Evolutionary conservation across 306 rosid genomes (phyloP), one percentile per base, ranked within the genome.

Genomic region (Begonia masoniana): DNA sequence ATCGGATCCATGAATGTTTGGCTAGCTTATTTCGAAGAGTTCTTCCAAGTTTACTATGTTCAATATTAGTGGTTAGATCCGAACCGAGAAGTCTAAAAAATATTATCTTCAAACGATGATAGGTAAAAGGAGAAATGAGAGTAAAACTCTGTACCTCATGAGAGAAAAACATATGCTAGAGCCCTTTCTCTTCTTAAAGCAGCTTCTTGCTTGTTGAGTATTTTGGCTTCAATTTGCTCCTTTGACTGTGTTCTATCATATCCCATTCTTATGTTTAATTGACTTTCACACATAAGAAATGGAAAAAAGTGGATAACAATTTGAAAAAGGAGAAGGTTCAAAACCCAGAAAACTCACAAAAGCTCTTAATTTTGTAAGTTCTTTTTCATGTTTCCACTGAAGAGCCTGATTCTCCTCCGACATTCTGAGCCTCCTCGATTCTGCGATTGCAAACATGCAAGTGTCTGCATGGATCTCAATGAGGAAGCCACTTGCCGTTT

Each of bases 121-220:
- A 24, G 2, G 4, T 24, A 2, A 10, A 16, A 47, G 13, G 16
- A 31, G 15, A 48, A 26, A 10, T 16, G 50, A 50, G n/a, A n/a
- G n/a, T n/a, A 10, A 26, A 35, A 31, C 39, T 10, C 23, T 9
- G 23, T 60, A 92, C 99, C 99, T 92, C 96, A 77, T 87, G 99
- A 57, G 83, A 68, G 79, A 86, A 83, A 54, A 96, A 88, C n/a
- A 76, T 92, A 92, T 50, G 99, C 99, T 49, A 83, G 59, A 16
- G 99, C 99, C 59, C 94, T 83, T 68, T 92, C 99, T 77, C 99
- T 79, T 74, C 96, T 81, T 69, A 79, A 61, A 57, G 96, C 16
- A 43, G 96, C 99, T 68, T 83, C 99, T 16, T 92, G 76, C 81
- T 86, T 92, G 77, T 77, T 62, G 10, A 86, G 72, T 41, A 87